These are phyloP conservation scores for Amanita fuliginea DNA, from an alignment of 768 basidiomycete species.

Conservation along the genomic window DNA sequence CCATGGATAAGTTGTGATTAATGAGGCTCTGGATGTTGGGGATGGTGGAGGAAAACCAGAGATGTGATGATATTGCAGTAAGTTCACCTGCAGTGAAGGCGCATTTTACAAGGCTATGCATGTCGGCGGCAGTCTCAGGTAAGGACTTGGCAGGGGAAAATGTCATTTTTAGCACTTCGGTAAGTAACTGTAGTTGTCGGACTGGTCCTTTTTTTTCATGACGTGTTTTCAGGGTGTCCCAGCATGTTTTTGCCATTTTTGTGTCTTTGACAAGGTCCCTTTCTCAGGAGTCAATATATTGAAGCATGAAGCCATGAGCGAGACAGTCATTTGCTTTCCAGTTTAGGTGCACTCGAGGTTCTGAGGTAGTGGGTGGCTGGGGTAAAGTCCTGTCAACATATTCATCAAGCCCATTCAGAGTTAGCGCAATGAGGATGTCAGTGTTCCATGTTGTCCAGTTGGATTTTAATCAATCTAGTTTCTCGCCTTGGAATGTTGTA, in stretches of 20 bases:
- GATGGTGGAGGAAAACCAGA: too few species aligned
- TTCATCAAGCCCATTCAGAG: background rate
- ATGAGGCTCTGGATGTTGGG: too few species aligned
- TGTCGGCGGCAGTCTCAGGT: background rate
- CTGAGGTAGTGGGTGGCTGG: background rate
- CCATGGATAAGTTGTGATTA: too few species aligned
- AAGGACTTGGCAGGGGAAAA: background rate
- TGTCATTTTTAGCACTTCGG: background rate
- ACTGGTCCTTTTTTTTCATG: background rate
- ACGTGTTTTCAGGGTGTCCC: background rate
- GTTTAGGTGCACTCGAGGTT: background rate
- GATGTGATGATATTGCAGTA: too few species aligned
- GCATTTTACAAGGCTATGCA: background rate
- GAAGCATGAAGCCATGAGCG: background rate
- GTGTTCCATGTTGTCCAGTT: background rate
- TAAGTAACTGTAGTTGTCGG: background rate
- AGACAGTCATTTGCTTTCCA: background rate
- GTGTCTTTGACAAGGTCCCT: background rate
- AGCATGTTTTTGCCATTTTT: background rate
- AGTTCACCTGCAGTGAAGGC: too few species aligned
- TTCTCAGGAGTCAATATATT: background rate
- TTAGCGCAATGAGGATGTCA: background rate
- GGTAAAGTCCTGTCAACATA: background rate
- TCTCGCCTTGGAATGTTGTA: background rate
- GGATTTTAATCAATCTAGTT: background rate